Evolutionary conservation across 2,329 filamentous ascomycete species (phyloP), one percentile per base, ranked within the genome.

Genomic region (Mariannaea sp.): DNA sequence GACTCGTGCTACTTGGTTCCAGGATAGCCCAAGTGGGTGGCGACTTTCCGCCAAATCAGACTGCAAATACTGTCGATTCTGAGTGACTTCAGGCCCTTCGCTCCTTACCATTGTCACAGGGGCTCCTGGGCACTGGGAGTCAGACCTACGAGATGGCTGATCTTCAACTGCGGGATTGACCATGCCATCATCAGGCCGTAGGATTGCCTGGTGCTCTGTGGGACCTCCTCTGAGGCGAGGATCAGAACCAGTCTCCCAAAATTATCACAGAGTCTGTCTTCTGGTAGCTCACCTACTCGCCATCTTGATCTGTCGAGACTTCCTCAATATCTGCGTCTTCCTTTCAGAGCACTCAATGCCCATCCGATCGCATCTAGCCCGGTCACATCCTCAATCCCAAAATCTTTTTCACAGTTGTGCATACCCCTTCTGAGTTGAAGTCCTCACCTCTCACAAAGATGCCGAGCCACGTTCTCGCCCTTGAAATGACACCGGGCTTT

Each of bases 11-110:
- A 71, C 72, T 45, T 75, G 72, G 8, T 62, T 35, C 74, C 74
- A 77, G 19, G 69, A 72, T 24, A 77, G 58, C 3, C 71, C 71
- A 35, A 73, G 72, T 0, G 70, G 72, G 6, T 66, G 61, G 8
- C 36, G 44, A 5, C 26, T 16, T 13, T 16, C 39, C 14, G 16
- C 7, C 20, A n/a, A 6, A 9, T 41, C 30, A 27, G 16, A 24
- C 8, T 24, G 27, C 42, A 30, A 35, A 41, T 47, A n/a, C 22
- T 29, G n/a, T 12, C 5, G 5, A 20, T 10, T 22, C 13, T 20
- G 14, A 19, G 22, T 9, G n/a, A 36, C n/a, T 4, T n/a, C 10
- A 29, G 16, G 5, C 22, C 22, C 22, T 24, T 24, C 6, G 8
- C 22, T 2, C 22, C 8, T 26, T 16, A 14, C 9, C 17, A 14